Base-by-base conservation (phyloP, 208 protist genomes). In the Leishmania martiniquensis region DNA sequence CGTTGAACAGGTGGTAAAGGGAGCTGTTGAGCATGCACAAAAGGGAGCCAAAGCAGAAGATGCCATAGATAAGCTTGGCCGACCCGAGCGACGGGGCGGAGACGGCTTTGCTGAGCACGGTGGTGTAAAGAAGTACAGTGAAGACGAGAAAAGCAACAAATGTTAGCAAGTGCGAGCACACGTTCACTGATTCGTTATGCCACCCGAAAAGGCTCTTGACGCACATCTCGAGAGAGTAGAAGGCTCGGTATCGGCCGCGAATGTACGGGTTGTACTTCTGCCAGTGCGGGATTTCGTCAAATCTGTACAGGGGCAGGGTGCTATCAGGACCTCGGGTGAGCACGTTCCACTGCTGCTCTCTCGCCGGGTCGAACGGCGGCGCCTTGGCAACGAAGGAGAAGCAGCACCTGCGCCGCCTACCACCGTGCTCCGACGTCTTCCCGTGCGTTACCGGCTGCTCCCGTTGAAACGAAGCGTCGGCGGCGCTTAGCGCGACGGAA, bases 131-230 rank as follows among this genome's bases (percentile, higher is more conserved):
- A 10, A 88, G 54, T n/a, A 88, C 62, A 6, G 86, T 87, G n/a
- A 96, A 49, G 37, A 80, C 70, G 22, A 92, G 45, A 83, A 95
- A 96, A 52, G 84, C 42, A 55, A 97, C 9, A 59, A 92, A 92
- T 10, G 90, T 91, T 45, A 88, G 22, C 20, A 89, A 76, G 83
- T 97, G 94, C 22, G 90, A 90, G 88, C 88, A 95, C 5, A 97
- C 77, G 80, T 97, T 97, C 63, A 95, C 76, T n/a, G 92, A 91
- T 80, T 97, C 94, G 81, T 97, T 97, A 80, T 97, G 94, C 82
- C 90, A 84, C 15, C 82, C 77, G 76, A 95, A 78, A 4, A 97
- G 67, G 65, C 93, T 97, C 51, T 84, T 81, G 15, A 95, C 37
- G 32, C 81, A 90, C 87, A 90, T 87, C 25, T 37, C 25, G 0